Base-by-base conservation (phyloP, 371 early-diverging fungal genomes). In the Capillidium heterosporum region DNA sequence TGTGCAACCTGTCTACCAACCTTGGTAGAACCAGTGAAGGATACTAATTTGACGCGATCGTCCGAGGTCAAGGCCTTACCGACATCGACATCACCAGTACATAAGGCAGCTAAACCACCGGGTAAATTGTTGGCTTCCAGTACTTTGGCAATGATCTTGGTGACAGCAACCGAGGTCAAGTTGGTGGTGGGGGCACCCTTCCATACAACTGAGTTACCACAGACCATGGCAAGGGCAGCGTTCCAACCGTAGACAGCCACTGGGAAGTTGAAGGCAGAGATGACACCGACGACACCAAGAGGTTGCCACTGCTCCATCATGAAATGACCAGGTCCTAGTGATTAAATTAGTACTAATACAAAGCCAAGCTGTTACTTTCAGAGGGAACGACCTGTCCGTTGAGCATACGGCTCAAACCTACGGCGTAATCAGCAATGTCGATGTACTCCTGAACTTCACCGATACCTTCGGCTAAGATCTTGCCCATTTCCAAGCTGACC, bases 361-460 rank as follows among this genome's bases (percentile, higher is more conserved):
- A 24, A 1, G 29, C 0, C 27, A n/a, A n/a, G 1, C n/a, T 7
- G 58, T 32, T 59, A 61, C 94, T 75, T 66, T 96, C 96, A 50
- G 84, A 83, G 11, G 96, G 96, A 50, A 96, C 80, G 26, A 95
- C 82, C 35, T 81, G 43, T 1, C 96, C 96, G 65, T 81, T 81
- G 56, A 96, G 61, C 67, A 79, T 78, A n/a, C 95, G 79, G 43
- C 84, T 79, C 24, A 96, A 69, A 21, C 96, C 96, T 1, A 91
- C 72, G 7, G 96, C 94, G 58, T 82, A 93, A 67, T 96, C 96
- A 44, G 84, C 77, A 55, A 96, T 82, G 66, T 96, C 96, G 60
- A 96, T 80, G 67, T 91, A 94, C 69, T 96, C 96, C 65, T 95
- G 95, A n/a, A 95, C 89, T 67, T 95, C 96, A 27, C 96, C 95